These are phyloP conservation scores for Jacaranda copaia DNA, from an alignment of 257 asterid genomes.

Conservation along the genomic window DNA sequence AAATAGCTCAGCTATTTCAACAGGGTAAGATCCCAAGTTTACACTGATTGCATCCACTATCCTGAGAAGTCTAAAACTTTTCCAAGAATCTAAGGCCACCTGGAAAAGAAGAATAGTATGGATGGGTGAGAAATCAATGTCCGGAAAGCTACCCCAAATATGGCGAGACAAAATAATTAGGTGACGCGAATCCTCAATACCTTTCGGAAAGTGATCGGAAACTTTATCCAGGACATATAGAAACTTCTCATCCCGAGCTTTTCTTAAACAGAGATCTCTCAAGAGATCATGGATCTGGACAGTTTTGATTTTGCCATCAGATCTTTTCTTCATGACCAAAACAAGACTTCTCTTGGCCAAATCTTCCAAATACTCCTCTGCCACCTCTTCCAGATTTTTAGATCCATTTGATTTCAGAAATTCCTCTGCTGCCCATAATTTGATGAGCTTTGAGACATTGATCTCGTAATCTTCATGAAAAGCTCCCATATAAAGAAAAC, in stretches of 20 bases:
- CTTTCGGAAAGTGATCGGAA: neutral
- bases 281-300: slow-evolving; percentile 25
- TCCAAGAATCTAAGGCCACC: too few species aligned
- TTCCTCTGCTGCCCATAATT: slow-evolving; percentile 33
- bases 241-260: slow-evolving; percentile 25
- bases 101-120: too few species aligned
- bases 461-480: slow-evolving; percentile 25
- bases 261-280: neutral
- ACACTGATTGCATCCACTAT: neutral
- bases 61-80: neutral
- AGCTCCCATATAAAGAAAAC: slow-evolving; percentile 25
- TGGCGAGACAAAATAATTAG: too few species aligned
- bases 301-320: neutral
- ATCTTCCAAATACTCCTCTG: slow-evolving; percentile 25
- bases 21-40: neutral
- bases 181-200: too few species aligned
- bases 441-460: neutral
- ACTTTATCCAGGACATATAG: neutral
- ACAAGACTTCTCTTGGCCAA: slow-evolving; percentile 23
- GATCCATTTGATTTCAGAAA: neutral
- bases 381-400: slow-evolving; percentile 13
- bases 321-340: neutral
- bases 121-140: too few species aligned
- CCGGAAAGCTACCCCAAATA: too few species aligned
- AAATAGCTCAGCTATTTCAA: neutral